Percentiles rank a stretch among this genome's conserved stretches.
Evolutionary conservation across 2,329 filamentous ascomycete genomes (phyloP).

Genomic region (Xenosphaeropsis pyriputrescens): DNA sequence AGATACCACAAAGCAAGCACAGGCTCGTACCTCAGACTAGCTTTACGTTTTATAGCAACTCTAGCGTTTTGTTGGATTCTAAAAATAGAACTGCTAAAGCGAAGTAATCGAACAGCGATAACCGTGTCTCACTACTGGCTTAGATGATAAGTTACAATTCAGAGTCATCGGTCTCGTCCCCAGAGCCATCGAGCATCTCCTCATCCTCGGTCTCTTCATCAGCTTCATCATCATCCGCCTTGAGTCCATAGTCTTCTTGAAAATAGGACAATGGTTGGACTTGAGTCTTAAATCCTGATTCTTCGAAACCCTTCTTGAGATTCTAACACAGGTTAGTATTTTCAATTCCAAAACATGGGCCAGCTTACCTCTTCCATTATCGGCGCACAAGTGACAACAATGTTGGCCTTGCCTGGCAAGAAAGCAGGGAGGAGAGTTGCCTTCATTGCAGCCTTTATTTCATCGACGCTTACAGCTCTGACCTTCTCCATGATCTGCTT

Average conservation of each 20-base stretch:
- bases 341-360: slow-evolving; percentile 1
- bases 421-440: slow-evolving; percentile 72
- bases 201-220: slow-evolving; percentile 22
- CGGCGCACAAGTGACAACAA: slow-evolving; percentile 78
- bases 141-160: not conserved
- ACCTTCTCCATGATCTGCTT: slow-evolving; percentile 65
- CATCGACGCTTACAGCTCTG: slow-evolving; percentile 56
- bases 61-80: too few species aligned
- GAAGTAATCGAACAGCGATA: too few species aligned
- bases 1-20: too few species aligned
- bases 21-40: too few species aligned
- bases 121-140: too few species aligned
- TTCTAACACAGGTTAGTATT: slow-evolving; percentile 30
- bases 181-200: slow-evolving; percentile 9
- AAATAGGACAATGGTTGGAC: slow-evolving; percentile 64
- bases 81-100: too few species aligned
- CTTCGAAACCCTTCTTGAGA: slow-evolving; percentile 59
- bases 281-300: slow-evolving; percentile 65
- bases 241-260: slow-evolving; percentile 79
- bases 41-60: too few species aligned
- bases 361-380: slow-evolving; percentile 65
- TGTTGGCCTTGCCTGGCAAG: slow-evolving; percentile 62
- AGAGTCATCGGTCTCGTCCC: slow-evolving; percentile 7
- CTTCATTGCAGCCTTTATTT: slow-evolving; percentile 61
- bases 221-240: slow-evolving; percentile 41